These are phyloP conservation scores for Solioccasus polychromus DNA, from an alignment of 768 basidiomycete genomes.

Conservation along the genomic window DNA sequence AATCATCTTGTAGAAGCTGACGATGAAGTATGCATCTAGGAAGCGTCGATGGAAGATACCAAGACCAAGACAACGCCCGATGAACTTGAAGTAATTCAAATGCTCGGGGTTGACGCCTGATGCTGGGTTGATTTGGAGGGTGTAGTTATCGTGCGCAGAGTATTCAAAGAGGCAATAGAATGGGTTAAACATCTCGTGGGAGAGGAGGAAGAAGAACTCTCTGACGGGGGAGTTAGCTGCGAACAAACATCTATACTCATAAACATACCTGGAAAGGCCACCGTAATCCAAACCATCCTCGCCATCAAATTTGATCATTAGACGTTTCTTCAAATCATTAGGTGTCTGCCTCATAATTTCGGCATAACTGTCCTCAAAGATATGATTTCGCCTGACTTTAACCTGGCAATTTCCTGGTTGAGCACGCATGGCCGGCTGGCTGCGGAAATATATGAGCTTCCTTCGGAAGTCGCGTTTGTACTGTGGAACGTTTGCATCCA, in stretches of 20 bases:
- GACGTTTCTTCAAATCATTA: conserved; percentile 94
- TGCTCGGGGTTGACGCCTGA: conserved; percentile 99
- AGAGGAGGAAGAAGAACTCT: conserved; percentile 99
- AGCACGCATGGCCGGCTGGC: conserved; percentile 96
- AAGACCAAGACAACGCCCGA: conserved; percentile 90
- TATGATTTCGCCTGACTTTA: conserved; percentile 96
- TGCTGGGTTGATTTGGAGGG: conserved; percentile 97
- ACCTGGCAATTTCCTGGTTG: conserved; percentile 99
- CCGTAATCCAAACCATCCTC: conserved; percentile 99
- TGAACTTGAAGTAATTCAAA: conserved; percentile 99
- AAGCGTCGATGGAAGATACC: conserved; percentile 99
- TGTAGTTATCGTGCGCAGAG: conserved; percentile 99
- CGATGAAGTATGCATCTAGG: conserved; percentile 98
- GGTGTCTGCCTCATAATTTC: conserved; percentile 99
- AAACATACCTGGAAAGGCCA: conserved; percentile 83
- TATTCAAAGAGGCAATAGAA: conserved; percentile 99
- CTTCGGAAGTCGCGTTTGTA: conserved; percentile 99
- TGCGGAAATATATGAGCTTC: conserved; percentile 99
- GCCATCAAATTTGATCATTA: conserved; percentile 99
- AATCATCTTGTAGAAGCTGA: conserved; percentile 99
- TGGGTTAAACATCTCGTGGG: conserved; percentile 99
- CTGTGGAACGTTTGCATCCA: conserved; percentile 97
- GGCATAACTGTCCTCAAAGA: conserved; percentile 98
- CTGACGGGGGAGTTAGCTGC: conserved; percentile 40
- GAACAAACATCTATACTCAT: not conserved